These are phyloP conservation scores for Closterium sp. DNA, from an alignment of 139 green algal species.

Conservation along the genomic window DNA sequence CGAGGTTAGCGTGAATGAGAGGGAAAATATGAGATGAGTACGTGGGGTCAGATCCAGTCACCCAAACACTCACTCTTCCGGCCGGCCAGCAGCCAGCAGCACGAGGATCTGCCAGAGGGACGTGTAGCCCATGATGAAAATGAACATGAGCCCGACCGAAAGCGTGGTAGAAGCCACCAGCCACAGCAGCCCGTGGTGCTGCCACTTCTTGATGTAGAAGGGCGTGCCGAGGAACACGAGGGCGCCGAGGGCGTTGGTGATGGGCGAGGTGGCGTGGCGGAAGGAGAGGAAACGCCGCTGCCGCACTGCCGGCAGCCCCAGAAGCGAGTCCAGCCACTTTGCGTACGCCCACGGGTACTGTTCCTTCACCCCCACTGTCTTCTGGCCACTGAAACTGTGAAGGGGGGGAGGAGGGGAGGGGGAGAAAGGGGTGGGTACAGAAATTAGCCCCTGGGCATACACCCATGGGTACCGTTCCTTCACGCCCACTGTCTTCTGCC, in stretches of 20 bases:
- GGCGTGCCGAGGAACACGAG: slow-evolving; percentile 31
- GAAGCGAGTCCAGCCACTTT: background rate
- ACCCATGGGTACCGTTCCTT: too few relatives aligned
- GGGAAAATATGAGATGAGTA: too few relatives aligned
- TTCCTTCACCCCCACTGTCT: background rate
- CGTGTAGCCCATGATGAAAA: background rate
- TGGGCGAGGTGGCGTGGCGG: background rate
- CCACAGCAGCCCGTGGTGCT: background rate
- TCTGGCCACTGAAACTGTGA: background rate
- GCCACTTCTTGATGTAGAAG: slow-evolving; percentile 23
- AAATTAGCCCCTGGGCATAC: too few relatives aligned
- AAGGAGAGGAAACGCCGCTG: background rate
- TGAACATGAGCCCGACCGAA: background rate
- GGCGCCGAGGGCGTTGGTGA: slow-evolving; percentile 10
- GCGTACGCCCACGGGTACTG: background rate
- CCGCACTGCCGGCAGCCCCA: background rate
- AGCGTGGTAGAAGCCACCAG: background rate
- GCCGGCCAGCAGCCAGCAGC: background rate
- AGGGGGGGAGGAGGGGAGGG: too few relatives aligned
- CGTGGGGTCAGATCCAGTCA: too few relatives aligned
- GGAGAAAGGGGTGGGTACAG: too few relatives aligned
- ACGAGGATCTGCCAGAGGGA: background rate
- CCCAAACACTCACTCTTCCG: background rate
- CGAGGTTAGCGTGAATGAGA: too few relatives aligned
- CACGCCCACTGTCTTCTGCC: too few relatives aligned